These are phyloP conservation scores for Podaxis sp. DNA, from an alignment of 768 basidiomycete species.

Conservation along the genomic window DNA sequence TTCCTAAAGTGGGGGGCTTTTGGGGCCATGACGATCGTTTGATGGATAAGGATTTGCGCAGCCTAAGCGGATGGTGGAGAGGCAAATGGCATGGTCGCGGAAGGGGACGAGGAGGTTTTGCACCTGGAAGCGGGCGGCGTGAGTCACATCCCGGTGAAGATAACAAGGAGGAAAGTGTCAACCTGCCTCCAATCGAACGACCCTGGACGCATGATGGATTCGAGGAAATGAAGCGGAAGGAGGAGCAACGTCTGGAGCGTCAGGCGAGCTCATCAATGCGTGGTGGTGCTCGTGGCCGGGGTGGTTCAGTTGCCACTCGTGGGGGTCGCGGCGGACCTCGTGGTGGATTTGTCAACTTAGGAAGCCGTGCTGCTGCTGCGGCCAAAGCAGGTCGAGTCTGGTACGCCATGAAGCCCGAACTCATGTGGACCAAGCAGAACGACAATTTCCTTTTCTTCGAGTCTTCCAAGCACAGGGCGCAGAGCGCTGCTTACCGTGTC, in stretches of 20 bases:
- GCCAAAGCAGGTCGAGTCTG: conserved; percentile 49
- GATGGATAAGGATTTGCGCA: conserved; percentile 77
- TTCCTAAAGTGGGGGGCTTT: conserved; percentile 88
- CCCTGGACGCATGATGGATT: conserved; percentile 87
- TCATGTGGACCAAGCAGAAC: conserved; percentile 81
- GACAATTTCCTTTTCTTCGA: conserved; percentile 75
- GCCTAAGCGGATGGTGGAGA: conserved; percentile 86
- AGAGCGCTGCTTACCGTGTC: conserved; percentile 55
- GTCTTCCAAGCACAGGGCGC: conserved; percentile 54
- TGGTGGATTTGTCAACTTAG: conserved; percentile 31
- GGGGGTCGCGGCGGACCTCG: conserved; percentile 45
- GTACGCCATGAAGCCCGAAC: conserved; percentile 76
- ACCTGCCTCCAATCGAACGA: conserved; percentile 59
- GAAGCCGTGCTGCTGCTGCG: conserved; percentile 20
- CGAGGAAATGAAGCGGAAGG: conserved; percentile 79
- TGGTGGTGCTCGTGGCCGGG: conserved; percentile 48
- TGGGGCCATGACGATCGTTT: conserved; percentile 95
- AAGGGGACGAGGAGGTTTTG: conserved; percentile 43
- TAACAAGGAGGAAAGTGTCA: conserved; percentile 18
- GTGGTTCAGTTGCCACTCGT: conserved; percentile 43
- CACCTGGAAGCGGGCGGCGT: conserved; percentile 37
- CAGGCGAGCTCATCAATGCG: conserved; percentile 12
- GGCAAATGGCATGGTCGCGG: conserved; percentile 73
- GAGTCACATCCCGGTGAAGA: conserved; percentile 53
- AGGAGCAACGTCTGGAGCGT: conserved; percentile 47